Base-by-base conservation (phyloP, 257 asterid species). In the Misopates orontium region DNA sequence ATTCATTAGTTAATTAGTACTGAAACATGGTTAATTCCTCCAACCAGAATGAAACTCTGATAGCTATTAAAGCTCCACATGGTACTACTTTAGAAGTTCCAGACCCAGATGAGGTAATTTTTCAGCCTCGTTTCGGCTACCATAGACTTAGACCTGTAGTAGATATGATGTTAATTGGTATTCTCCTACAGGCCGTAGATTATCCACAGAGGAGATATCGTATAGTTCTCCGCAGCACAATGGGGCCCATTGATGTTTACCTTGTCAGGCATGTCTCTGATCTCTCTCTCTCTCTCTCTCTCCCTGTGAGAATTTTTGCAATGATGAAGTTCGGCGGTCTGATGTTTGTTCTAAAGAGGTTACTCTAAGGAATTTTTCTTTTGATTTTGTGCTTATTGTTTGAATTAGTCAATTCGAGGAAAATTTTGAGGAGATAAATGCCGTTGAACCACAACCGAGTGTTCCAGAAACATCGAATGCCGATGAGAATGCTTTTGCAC, bases 51-150 rank as follows among this genome's bases (percentile, higher is more conserved):
- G 95, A 93, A 84, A 93, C 97, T 44, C 75, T 93, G 78, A 90
- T 93, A 70, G 99, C 95, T 55, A 78, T 93, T 75, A 90, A 93
- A 79, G 96, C 97, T 84, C 99, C 97, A 17, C 99, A 84, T 73
- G 99, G 96, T 20, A 90, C 96, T 60, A 90, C 96, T 60, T 80
- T 93, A 80, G 96, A 90, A 84, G 99, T 90, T 68, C 96, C 95
- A 31, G 95, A 87, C 69, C 99, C 97, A 17, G 97, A 90, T 28
- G 97, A 88, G 95, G 99, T 87, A 78, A 73, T 41, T 52, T 25
- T 36, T 58, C 65, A 69, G 64, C 41, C 25, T 70, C 59, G 64
- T 51, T 12, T 50, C 41, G 24, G 61, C 36, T 42, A 45, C 21
- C 22, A 28, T n/a, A 45, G 62, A 39, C 60, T 63, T 56, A 44